Evolutionary conservation across 1,139 yeast species (phyloP).

Genomic region (Blastobotrys buckinghamii): DNA sequence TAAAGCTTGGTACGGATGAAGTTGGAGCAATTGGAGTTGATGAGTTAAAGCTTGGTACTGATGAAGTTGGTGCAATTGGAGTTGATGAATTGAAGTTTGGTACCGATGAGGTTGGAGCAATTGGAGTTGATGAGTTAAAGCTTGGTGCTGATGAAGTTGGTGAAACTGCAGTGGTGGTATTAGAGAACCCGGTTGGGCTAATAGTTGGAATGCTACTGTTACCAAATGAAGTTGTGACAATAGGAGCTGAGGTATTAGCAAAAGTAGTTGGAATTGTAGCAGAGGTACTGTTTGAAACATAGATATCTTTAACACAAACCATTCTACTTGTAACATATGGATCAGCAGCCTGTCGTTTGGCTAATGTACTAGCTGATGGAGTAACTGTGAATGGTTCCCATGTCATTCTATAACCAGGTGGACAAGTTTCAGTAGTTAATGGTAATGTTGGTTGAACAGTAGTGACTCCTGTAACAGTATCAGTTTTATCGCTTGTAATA

Average conservation of each 20-base stretch:
- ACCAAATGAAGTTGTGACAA: too few relatives aligned
- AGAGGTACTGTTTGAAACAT: neutral
- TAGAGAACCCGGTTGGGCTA: too few relatives aligned
- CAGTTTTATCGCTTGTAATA: neutral
- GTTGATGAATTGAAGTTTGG: too few relatives aligned
- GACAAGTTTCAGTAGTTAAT: neutral
- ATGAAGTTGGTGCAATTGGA: neutral
- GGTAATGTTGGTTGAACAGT: neutral
- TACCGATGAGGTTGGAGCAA: too few relatives aligned
- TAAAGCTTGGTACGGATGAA: neutral
- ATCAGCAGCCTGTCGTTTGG: neutral
- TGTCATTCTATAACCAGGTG: conserved; percentile 5
- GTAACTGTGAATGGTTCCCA: neutral
- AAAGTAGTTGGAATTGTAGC: neutral
- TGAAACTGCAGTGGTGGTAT: too few relatives aligned
- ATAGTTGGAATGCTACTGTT: too few relatives aligned
- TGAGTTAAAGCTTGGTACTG: too few relatives aligned
- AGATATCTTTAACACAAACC: neutral
- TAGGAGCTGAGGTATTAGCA: too few relatives aligned
- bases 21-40: neutral
- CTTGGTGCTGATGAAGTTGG: too few relatives aligned
- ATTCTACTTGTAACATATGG: too few relatives aligned
- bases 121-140: too few relatives aligned
- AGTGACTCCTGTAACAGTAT: neutral
- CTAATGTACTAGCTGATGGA: neutral